phyloP scores from a whole-genome alignment of 345 rosid genomes.

The Balakata baccata region DNA sequence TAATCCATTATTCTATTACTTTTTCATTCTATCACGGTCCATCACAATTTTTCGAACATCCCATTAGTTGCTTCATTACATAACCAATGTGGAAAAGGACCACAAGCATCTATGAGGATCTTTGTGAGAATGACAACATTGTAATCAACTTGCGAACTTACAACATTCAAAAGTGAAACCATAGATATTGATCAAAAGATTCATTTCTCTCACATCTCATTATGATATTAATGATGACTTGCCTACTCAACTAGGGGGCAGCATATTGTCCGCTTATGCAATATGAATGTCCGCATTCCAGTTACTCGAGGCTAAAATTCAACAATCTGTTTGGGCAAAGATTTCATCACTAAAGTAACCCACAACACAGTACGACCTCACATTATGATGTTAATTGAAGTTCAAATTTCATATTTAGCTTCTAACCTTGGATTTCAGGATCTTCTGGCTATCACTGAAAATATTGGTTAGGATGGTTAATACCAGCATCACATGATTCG shows the following conservation, averaged over 20 bases:
- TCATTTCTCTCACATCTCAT: neutral
- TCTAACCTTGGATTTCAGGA: constrained; percentile 59
- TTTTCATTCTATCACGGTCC: neutral
- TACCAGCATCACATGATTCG: constrained; percentile 65
- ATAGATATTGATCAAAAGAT: neutral
- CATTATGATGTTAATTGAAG: neutral
- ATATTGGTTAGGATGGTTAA: constrained; percentile 93
- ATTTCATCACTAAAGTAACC: neutral
- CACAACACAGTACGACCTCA: neutral
- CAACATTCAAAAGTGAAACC: neutral
- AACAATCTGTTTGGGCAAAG: neutral
- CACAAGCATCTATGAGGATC: neutral
- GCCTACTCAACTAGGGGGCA: constrained; percentile 1
- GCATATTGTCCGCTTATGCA: neutral
- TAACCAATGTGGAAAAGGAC: neutral
- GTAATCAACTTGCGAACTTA: neutral
- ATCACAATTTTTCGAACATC: neutral
- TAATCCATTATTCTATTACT: neutral
- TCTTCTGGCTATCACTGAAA: constrained; percentile 76
- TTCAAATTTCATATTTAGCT: neutral
- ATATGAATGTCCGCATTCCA: neutral
- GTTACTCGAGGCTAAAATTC: neutral
- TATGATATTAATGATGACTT: neutral
- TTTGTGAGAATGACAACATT: neutral
- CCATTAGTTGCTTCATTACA: neutral